These are phyloP conservation scores for Monosporascus cannonballus DNA, from an alignment of 2,329 filamentous ascomycete genomes.

Conservation along the genomic window DNA sequence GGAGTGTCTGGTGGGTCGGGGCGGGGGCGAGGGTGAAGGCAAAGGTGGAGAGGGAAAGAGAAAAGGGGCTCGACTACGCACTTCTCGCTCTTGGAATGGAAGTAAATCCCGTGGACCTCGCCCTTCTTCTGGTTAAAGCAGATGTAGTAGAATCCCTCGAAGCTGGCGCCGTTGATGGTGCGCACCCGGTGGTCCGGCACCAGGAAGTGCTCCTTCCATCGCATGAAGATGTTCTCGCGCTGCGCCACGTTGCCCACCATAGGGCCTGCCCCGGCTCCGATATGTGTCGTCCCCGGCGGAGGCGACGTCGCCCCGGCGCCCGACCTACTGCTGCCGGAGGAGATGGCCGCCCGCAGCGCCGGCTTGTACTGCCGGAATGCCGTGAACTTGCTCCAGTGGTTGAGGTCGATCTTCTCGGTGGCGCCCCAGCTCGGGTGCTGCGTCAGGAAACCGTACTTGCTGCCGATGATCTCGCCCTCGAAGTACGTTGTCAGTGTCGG, in stretches of 20 bases:
- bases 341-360: conserved; percentile 39
- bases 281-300: background rate
- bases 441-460: conserved; percentile 90
- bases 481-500: conserved; percentile 98
- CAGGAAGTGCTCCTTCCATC: conserved; percentile 98
- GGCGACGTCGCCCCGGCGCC: background rate
- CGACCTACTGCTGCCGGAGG: conserved; percentile 57
- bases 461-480: conserved; percentile 94
- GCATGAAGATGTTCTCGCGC: conserved; percentile 87
- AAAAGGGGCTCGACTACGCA: conserved; percentile 40
- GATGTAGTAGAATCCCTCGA: conserved; percentile 98
- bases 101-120: conserved; percentile 89
- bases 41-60: background rate
- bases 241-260: conserved; percentile 20
- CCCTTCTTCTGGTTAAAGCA: conserved; percentile 93
- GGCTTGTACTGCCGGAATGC: conserved; percentile 74
- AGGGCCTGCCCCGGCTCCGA: too few species aligned
- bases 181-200: conserved; percentile 90
- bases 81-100: conserved; percentile 97
- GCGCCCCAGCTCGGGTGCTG: conserved; percentile 88
- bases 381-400: conserved; percentile 87
- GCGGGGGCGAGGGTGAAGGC: background rate
- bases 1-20: background rate
- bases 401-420: conserved; percentile 82
- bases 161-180: conserved; percentile 89